phyloP scores from a whole-genome alignment of 495 filamentous ascomycete genomes.

The Letharia columbiana region DNA sequence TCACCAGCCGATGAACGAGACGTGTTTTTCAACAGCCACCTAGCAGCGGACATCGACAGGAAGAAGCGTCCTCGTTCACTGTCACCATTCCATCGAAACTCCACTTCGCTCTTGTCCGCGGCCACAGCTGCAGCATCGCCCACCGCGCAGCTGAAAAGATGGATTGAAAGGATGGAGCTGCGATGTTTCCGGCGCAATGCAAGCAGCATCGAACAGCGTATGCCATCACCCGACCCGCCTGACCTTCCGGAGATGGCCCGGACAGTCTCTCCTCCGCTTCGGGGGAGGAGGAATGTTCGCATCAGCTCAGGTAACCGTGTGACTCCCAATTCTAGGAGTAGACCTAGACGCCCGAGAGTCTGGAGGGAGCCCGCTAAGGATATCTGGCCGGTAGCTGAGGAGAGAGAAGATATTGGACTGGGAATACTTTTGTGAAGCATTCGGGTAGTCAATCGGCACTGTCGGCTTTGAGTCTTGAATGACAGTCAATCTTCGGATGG shows the following conservation, averaged over 20 bases:
- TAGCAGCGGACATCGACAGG: constrained; percentile 29
- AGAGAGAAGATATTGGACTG: constrained; percentile 22
- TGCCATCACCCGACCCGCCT: constrained; percentile 6
- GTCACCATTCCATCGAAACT: constrained; percentile 17
- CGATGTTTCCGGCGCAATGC: constrained; percentile 10
- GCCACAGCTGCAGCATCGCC: constrained; percentile 14
- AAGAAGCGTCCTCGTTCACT: constrained; percentile 25
- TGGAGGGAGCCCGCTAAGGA: constrained; percentile 36
- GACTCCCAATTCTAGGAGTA: constrained; percentile 24
- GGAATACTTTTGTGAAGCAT: constrained; percentile 16
- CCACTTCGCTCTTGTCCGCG: constrained; percentile 4
- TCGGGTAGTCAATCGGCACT: neutral
- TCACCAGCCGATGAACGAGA: constrained; percentile 32
- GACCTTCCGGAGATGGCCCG: neutral
- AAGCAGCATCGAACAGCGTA: neutral
- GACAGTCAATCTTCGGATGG: neutral
- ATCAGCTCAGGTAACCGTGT: constrained; percentile 14
- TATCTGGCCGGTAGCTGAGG: constrained; percentile 33
- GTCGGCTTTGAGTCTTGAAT: neutral
- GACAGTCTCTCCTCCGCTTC: constrained; percentile 23
- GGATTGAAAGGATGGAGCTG: constrained; percentile 25
- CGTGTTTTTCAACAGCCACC: constrained; percentile 26
- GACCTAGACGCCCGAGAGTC: constrained; percentile 32
- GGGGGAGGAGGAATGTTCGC: constrained; percentile 28
- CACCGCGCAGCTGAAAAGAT: constrained; percentile 21